Percentiles rank a stretch among this genome's conserved stretches.
Conservation (phyloP, 306 rosid species). For the Arachis stenosperma region DNA sequence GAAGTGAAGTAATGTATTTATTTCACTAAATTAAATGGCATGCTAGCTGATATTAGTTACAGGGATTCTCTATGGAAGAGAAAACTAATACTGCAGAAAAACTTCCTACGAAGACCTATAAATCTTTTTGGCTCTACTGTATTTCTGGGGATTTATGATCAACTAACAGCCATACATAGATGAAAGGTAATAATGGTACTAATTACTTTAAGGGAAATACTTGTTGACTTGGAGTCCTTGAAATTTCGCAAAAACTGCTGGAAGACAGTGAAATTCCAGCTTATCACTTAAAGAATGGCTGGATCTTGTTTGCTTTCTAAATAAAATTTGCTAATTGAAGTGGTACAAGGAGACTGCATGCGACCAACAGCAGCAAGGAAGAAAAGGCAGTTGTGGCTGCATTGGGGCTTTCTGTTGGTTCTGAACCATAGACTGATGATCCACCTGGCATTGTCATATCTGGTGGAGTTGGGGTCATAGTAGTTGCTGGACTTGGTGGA, state of each 20-base stretch:
- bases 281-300: constrained; percentile 46
- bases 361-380: constrained; percentile 46
- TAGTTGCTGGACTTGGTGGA: constrained; percentile 41
- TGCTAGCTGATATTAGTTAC: constrained; percentile 41
- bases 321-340: constrained; percentile 51
- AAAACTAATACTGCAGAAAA: constrained; percentile 58
- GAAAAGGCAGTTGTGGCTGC: constrained; percentile 52
- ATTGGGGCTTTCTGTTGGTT: constrained; percentile 72
- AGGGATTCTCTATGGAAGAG: constrained; percentile 39
- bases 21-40: constrained; percentile 40
- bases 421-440: constrained; percentile 60
- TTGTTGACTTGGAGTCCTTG: constrained; percentile 46
- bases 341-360: constrained; percentile 51
- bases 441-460: constrained; percentile 57
- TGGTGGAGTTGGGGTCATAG: constrained; percentile 48
- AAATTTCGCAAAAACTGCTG: constrained; percentile 48
- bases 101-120: constrained; percentile 60
- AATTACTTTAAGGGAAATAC: constrained; percentile 45
- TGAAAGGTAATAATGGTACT: constrained; percentile 33
- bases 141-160: constrained; percentile 44
- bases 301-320: constrained; percentile 44
- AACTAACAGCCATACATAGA: constrained; percentile 49
- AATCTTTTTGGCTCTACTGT: constrained; percentile 52
- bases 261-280: constrained; percentile 58
- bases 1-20: constrained; percentile 28